Evolutionary conservation across 2,329 filamentous ascomycete species (phyloP).

Genomic region (Penicillium rolfsii): DNA sequence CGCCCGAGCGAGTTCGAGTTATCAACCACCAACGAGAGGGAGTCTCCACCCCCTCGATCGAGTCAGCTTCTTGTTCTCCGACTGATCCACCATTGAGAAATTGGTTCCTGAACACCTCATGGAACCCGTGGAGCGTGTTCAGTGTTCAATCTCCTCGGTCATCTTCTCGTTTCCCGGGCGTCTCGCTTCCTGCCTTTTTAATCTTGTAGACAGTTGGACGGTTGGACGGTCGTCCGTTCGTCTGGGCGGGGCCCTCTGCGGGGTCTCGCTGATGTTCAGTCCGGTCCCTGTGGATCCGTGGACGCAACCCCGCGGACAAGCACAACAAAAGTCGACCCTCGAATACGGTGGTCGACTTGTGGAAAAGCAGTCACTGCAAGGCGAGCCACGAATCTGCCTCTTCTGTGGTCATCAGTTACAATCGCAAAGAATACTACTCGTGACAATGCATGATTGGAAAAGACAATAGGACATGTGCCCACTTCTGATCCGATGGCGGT

Average conservation of each 20-base stretch:
- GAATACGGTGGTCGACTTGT: no score
- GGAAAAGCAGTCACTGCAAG: no score
- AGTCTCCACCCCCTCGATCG: neutral
- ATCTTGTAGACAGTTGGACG: neutral
- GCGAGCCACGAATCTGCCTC: no score
- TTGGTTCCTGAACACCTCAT: neutral
- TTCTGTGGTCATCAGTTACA: no score
- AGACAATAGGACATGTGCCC: no score
- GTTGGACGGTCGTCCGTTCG: no score
- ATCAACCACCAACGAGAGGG: neutral
- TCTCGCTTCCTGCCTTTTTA: neutral
- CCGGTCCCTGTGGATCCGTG: neutral
- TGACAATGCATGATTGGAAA: no score
- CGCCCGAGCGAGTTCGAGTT: constrained; percentile 3
- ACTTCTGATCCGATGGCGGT: no score
- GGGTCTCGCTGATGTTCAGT: neutral
- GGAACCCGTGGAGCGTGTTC: no score
- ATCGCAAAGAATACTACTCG: no score
- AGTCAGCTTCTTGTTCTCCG: neutral
- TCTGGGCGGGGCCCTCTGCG: neutral
- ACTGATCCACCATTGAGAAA: neutral
- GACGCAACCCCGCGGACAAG: neutral
- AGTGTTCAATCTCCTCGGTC: no score
- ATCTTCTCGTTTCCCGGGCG: neutral
- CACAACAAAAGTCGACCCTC: no score